A percentile compares a stretch with the other conserved stretches of the same genome.
These are phyloP conservation scores for Penicillium nucicola DNA, from an alignment of 495 filamentous ascomycete species.

Conservation along the genomic window DNA sequence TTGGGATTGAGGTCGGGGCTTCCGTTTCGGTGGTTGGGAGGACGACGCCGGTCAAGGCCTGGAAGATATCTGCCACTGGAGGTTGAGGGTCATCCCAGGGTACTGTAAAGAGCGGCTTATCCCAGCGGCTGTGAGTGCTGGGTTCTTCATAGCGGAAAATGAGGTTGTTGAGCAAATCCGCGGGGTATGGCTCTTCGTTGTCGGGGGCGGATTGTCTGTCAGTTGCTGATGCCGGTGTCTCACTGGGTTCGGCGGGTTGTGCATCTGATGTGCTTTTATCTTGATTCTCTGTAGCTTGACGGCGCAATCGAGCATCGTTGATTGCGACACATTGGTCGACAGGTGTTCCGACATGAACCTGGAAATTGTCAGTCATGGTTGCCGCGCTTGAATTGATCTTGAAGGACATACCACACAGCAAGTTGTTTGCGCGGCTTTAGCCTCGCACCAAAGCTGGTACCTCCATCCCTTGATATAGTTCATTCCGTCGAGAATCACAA, in stretches of 20 bases:
- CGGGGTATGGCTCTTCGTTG: conserved; percentile 56
- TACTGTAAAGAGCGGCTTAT: conserved; percentile 89
- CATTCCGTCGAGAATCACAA: conserved; percentile 85
- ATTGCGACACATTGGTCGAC: conserved; percentile 59
- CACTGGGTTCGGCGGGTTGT: not conserved
- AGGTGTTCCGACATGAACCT: conserved; percentile 78
- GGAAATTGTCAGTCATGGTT: conserved; percentile 10
- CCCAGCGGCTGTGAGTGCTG: conserved; percentile 92
- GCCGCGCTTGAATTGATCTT: not conserved
- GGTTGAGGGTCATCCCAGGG: conserved; percentile 72
- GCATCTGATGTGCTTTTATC: not conserved
- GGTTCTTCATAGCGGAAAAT: conserved; percentile 96
- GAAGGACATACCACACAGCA: conserved; percentile 66
- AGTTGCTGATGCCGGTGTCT: not conserved
- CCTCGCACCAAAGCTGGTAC: conserved; percentile 94
- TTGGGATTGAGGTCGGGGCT: conserved; percentile 10
- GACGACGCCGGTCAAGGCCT: conserved; percentile 55
- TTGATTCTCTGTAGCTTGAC: conserved; percentile 6
- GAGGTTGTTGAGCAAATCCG: conserved; percentile 81
- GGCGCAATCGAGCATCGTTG: conserved; percentile 37
- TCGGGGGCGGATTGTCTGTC: conserved; percentile 20
- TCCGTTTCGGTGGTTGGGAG: conserved; percentile 24
- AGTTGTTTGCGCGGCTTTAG: conserved; percentile 79
- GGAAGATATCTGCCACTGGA: conserved; percentile 72
- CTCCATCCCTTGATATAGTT: conserved; percentile 99